Conservation (phyloP, 2,329 filamentous ascomycete genomes). For the Pseudogymnoascus sp. region DNA sequence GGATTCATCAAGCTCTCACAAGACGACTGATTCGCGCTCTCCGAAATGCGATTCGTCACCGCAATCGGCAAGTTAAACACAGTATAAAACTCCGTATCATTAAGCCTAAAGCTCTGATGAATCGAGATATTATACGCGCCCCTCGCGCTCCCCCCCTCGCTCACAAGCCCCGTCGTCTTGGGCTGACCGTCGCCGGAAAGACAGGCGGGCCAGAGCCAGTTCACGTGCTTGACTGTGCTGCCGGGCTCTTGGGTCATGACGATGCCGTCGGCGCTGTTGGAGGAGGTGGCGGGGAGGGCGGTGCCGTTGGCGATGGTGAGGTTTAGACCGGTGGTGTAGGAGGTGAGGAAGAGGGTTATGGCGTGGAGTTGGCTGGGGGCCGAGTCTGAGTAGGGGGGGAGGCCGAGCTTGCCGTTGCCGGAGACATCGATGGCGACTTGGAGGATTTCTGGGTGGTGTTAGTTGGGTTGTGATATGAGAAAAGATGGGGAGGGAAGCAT, state of each 20-base stretch:
- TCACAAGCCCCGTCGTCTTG: slow-evolving; percentile 20
- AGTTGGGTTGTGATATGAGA: slow-evolving; percentile 13
- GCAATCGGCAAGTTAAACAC: slow-evolving; percentile 62
- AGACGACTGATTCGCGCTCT: background rate
- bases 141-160: slow-evolving; percentile 3
- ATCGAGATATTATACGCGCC: slow-evolving; percentile 48
- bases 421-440: slow-evolving; percentile 61
- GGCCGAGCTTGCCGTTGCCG: slow-evolving; percentile 53
- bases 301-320: slow-evolving; percentile 61
- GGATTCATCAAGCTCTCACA: background rate
- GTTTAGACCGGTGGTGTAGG: slow-evolving; percentile 53
- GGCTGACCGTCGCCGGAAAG: slow-evolving; percentile 51
- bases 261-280: slow-evolving; percentile 47
- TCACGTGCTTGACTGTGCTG: slow-evolving; percentile 65
- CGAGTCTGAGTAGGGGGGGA: slow-evolving; percentile 46
- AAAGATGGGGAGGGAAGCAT: background rate
- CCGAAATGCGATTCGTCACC: slow-evolving; percentile 53
- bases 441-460: slow-evolving; percentile 33
- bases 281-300: slow-evolving; percentile 29
- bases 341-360: slow-evolving; percentile 59
- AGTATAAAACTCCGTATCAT: slow-evolving; percentile 55
- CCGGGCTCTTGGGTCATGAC: slow-evolving; percentile 55
- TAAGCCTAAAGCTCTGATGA: slow-evolving; percentile 60
- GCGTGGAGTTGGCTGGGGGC: slow-evolving; percentile 50
- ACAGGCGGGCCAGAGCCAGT: slow-evolving; percentile 64